A percentile compares a stretch with the other conserved stretches of the same genome.
These are phyloP conservation scores for Lentinula boryana DNA, from an alignment of 768 basidiomycete species.

Conservation along the genomic window DNA sequence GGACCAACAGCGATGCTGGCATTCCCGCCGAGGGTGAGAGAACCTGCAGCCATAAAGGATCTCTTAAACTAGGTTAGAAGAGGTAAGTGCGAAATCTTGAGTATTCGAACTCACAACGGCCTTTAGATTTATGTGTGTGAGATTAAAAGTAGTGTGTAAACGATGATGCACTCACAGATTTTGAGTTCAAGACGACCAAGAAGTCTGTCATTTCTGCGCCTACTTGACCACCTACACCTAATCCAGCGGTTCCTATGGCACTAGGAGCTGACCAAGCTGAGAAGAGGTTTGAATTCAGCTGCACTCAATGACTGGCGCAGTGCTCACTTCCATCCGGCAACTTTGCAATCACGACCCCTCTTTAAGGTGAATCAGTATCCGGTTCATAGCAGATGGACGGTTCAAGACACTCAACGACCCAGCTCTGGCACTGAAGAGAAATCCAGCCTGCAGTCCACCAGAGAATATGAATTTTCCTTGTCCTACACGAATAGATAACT, in stretches of 20 bases:
- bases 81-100: background rate
- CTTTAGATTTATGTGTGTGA: slow-evolving; percentile 25
- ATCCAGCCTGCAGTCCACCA: slow-evolving; percentile 39
- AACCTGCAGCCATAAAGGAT: slow-evolving; percentile 94
- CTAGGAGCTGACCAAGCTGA: slow-evolving; percentile 90
- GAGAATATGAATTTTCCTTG: slow-evolving; percentile 40
- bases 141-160: slow-evolving; percentile 8
- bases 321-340: slow-evolving; percentile 74
- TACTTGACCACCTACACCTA: slow-evolving; percentile 75
- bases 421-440: slow-evolving; percentile 66
- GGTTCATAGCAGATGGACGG: slow-evolving; percentile 27
- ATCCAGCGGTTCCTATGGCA: slow-evolving; percentile 89
- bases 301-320: background rate
- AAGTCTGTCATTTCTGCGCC: slow-evolving; percentile 92
- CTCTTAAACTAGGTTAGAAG: slow-evolving; percentile 29
- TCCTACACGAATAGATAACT: background rate
- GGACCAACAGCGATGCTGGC: slow-evolving; percentile 88
- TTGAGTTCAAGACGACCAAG: slow-evolving; percentile 81
- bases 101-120: slow-evolving; percentile 50
- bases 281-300: slow-evolving; percentile 2
- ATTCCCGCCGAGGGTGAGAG: slow-evolving; percentile 86
- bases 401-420: slow-evolving; percentile 62
- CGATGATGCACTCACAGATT: slow-evolving; percentile 43
- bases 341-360: slow-evolving; percentile 84
- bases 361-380: slow-evolving; percentile 66